Evolutionary conservation across 2,329 filamentous ascomycete species (phyloP).

Genomic region (Sclerotinia minor): DNA sequence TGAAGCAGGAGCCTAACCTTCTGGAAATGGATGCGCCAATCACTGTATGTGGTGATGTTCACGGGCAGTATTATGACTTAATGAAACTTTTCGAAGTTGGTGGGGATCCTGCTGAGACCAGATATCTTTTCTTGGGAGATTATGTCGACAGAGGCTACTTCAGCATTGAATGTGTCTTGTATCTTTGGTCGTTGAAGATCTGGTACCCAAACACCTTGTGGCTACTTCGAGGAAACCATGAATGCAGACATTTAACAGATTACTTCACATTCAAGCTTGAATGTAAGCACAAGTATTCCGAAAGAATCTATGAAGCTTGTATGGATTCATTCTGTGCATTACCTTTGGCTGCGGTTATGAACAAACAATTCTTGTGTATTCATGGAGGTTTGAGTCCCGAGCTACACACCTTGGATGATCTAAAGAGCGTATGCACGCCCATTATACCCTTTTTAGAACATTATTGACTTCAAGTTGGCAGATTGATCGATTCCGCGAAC

Average conservation of each 20-base stretch:
- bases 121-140: slow-evolving; percentile 95
- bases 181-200: slow-evolving; percentile 97
- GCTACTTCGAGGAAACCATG: slow-evolving; percentile 96
- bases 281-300: slow-evolving; percentile 99
- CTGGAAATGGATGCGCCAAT: slow-evolving; percentile 99
- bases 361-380: slow-evolving; percentile 99
- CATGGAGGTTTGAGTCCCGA: slow-evolving; percentile 96
- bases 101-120: slow-evolving; percentile 91
- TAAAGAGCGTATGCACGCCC: slow-evolving; percentile 69
- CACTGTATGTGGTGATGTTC: slow-evolving; percentile 96
- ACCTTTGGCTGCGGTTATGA: slow-evolving; percentile 95
- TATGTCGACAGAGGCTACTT: slow-evolving; percentile 99
- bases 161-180: slow-evolving; percentile 98
- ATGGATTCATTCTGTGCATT: slow-evolving; percentile 97
- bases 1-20: slow-evolving; percentile 89
- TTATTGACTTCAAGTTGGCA: slow-evolving; percentile 43
- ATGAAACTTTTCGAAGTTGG: slow-evolving; percentile 99
- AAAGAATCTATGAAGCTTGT: slow-evolving; percentile 93
- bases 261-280: slow-evolving; percentile 99
- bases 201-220: slow-evolving; percentile 98
- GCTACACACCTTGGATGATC: slow-evolving; percentile 89
- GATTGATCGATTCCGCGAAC: slow-evolving; percentile 97
- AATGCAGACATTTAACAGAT: slow-evolving; percentile 97
- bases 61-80: slow-evolving; percentile 98
- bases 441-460: neutral